A percentile compares a stretch with the other conserved stretches of the same genome.
Evolutionary conservation across 2,329 filamentous ascomycete genomes (phyloP).

Genomic region (Colletotrichum zoysiae): DNA sequence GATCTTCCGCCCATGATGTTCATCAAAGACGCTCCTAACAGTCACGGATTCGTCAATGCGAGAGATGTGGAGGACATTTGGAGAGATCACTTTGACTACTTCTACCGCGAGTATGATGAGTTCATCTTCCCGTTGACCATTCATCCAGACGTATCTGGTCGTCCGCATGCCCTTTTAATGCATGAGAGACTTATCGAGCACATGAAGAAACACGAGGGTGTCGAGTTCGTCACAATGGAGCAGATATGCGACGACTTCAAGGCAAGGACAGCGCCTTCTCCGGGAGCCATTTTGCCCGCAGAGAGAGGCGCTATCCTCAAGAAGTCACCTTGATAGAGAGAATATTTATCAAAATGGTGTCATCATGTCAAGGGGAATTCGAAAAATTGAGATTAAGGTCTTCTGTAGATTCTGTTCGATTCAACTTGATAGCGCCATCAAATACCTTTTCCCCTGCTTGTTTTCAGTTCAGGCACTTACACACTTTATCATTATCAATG

Average conservation of each 20-base stretch:
- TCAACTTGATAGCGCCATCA: too few relatives aligned
- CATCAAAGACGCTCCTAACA: conserved; percentile 74
- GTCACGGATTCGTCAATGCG: conserved; percentile 70
- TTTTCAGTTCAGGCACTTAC: too few relatives aligned
- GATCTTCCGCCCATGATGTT: conserved; percentile 79
- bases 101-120: conserved; percentile 81
- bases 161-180: conserved; percentile 80
- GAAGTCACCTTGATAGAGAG: conserved; percentile 43
- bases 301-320: conserved; percentile 65
- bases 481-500: too few relatives aligned
- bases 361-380: background rate
- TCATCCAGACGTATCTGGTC: conserved; percentile 79
- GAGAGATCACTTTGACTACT: conserved; percentile 78
- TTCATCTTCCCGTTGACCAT: conserved; percentile 84
- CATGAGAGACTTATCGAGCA: conserved; percentile 78
- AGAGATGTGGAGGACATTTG: conserved; percentile 75
- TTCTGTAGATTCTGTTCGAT: background rate
- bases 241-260: conserved; percentile 82
- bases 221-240: conserved; percentile 78
- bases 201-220: conserved; percentile 71
- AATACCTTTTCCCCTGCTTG: too few relatives aligned
- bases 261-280: conserved; percentile 68
- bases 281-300: conserved; percentile 72
- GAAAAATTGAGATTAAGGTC: background rate
- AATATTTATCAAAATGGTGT: background rate